Evolutionary conservation across 768 basidiomycete genomes (phyloP), one percentile per base, ranked within the genome.

Genomic region (Tylopilus felleus): DNA sequence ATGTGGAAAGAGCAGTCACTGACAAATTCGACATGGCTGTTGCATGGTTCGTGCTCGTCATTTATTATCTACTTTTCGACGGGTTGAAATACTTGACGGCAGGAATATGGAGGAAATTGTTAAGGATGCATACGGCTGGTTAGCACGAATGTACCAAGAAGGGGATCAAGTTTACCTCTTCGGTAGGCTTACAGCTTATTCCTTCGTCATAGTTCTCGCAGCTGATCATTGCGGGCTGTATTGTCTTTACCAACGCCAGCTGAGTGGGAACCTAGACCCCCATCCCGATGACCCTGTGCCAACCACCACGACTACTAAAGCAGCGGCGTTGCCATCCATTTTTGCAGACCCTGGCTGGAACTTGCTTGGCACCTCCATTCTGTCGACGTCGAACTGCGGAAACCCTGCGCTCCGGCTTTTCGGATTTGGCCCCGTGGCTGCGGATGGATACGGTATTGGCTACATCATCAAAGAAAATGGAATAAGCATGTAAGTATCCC

Each of bases 381-480:
- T 98, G n/a, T 90, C 86, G 17, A 97, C 93, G 0, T 93, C 90
- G 7, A 99, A 99, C 72, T 97, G 94, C 65, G 95, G 96, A 2
- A 97, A 99, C 70, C 94, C 95, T 1, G 94, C 93, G 8, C 71
- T 97, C 65, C 75, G 93, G 28, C 71, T 96, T 55, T 96, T 97
- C 59, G 95, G 95, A 8, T 99, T 98, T 64, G 96, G 95, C 0
- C 93, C 95, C 4, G 93, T 95, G 52, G 90, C 93, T 2, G 88
- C 90, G n/a, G 93, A 97, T 60, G 96, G 96, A 1, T 95, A 93
- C 64, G 96, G 96, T 5, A 87, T 98, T 56, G 96, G 96, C 19
- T 99, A 98, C 66, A 99, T 99, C 70, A 98, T 99, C 78, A 98
- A 98, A 72, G 94, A 97, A 60, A 88, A 95, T 57, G 88, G 87